Percentiles rank a stretch among this genome's conserved stretches.
Conservation (phyloP, 208 protist species). For the Chromosphaera perkinsii region DNA sequence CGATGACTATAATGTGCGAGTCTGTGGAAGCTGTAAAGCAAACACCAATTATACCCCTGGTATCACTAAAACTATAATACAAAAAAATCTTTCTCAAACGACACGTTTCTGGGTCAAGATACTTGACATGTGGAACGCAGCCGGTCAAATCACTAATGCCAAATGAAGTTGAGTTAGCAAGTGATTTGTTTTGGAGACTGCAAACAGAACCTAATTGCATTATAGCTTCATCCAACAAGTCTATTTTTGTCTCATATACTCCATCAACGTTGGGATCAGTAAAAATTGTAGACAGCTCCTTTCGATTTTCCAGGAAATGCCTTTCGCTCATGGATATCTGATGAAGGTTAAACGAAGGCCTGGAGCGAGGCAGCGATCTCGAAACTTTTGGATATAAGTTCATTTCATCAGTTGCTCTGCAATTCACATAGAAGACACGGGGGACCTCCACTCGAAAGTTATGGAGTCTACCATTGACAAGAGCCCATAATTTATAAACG, state of each 20-base stretch:
- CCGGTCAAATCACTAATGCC: not conserved
- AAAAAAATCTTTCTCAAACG: not conserved
- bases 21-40: too few relatives aligned
- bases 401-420: not conserved
- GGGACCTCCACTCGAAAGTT: slow-evolving; percentile 35
- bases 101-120: not conserved
- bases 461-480: slow-evolving; percentile 27
- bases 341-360: not conserved
- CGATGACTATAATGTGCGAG: too few relatives aligned
- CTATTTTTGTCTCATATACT: slow-evolving; percentile 63
- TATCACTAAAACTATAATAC: too few relatives aligned
- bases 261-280: slow-evolving; percentile 53
- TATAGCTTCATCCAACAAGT: slow-evolving; percentile 50
- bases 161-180: too few relatives aligned
- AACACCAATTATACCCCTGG: too few relatives aligned
- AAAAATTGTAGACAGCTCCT: slow-evolving; percentile 29
- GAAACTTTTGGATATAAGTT: not conserved
- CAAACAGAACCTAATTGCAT: slow-evolving; percentile 43
- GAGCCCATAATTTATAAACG: slow-evolving; percentile 33
- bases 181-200: too few relatives aligned
- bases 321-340: slow-evolving; percentile 1
- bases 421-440: slow-evolving; percentile 52
- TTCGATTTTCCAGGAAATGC: slow-evolving; percentile 6
- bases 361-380: slow-evolving; percentile 29
- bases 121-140: not conserved